These are phyloP conservation scores for Dactylis glomerata DNA, from an alignment of 176 grass and related monocot genomes.

Conservation along the genomic window DNA sequence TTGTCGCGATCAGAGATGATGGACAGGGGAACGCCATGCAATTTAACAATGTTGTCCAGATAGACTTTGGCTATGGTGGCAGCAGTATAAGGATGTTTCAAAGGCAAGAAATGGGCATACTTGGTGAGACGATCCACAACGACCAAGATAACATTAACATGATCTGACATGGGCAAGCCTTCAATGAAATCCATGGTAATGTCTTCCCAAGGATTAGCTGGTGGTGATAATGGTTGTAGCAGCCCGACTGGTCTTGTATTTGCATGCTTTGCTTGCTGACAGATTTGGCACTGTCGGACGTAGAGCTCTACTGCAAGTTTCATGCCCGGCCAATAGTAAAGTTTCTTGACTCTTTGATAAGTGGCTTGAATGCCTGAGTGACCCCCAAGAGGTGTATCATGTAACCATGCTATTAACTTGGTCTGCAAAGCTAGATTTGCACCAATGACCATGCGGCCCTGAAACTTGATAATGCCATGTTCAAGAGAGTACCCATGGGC, in stretches of 20 bases:
- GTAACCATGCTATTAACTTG: too few relatives aligned
- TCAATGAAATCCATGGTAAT: background rate
- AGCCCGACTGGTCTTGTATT: background rate
- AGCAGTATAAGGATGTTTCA: background rate
- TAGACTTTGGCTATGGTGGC: fast-evolving
- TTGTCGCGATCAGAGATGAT: background rate
- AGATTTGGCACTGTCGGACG: background rate
- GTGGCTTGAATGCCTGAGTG: too few relatives aligned
- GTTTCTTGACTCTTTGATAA: too few relatives aligned
- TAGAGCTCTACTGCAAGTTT: background rate
- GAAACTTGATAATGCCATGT: too few relatives aligned
- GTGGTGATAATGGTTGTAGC: background rate
- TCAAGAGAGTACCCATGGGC: too few relatives aligned
- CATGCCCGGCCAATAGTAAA: too few relatives aligned
- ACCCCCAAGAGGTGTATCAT: too few relatives aligned
- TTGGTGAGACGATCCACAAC: background rate
- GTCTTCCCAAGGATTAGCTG: background rate
- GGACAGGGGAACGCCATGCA: background rate
- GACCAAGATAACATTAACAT: background rate
- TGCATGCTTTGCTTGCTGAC: background rate
- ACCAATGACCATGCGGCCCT: too few relatives aligned
- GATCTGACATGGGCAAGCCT: background rate
- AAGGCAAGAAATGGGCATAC: background rate
- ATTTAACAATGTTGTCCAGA: background rate
- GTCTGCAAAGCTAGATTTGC: too few relatives aligned